A percentile compares a stretch with the other conserved stretches of the same genome.
These are phyloP conservation scores for Leccinellum rugosiceps DNA, from an alignment of 768 basidiomycete genomes.

Conservation along the genomic window DNA sequence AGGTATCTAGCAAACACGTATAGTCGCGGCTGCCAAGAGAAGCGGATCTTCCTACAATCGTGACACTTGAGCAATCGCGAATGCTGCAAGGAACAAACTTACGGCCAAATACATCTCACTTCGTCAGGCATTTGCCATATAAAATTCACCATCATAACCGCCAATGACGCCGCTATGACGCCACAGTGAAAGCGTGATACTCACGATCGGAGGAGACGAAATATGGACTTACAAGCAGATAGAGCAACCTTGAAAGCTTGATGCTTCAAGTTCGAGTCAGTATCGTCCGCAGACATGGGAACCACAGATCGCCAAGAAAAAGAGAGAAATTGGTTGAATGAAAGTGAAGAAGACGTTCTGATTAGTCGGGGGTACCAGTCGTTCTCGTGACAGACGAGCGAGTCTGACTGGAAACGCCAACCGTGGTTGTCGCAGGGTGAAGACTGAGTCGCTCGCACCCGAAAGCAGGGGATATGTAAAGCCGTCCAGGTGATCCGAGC, in stretches of 20 bases:
- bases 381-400: neutral
- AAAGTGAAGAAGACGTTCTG: neutral
- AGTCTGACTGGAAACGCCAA: neutral
- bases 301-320: neutral
- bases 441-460: neutral
- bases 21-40: conserved; percentile 4
- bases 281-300: neutral
- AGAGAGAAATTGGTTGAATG: neutral
- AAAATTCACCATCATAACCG: conserved; percentile 15
- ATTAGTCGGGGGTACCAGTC: neutral
- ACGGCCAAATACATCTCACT: conserved; percentile 19
- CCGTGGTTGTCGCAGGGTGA: neutral
- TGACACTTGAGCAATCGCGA: neutral
- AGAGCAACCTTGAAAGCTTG: neutral
- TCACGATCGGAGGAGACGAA: neutral
- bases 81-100: neutral
- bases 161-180: neutral
- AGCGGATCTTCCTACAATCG: conserved; percentile 5
- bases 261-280: neutral
- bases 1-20: conserved; percentile 17
- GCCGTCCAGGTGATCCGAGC: neutral
- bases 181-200: neutral
- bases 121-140: conserved; percentile 9
- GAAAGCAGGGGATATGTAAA: neutral
- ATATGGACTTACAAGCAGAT: neutral